Evolutionary conservation across 345 rosid species (phyloP).

Genomic region (Populus tremula): DNA sequence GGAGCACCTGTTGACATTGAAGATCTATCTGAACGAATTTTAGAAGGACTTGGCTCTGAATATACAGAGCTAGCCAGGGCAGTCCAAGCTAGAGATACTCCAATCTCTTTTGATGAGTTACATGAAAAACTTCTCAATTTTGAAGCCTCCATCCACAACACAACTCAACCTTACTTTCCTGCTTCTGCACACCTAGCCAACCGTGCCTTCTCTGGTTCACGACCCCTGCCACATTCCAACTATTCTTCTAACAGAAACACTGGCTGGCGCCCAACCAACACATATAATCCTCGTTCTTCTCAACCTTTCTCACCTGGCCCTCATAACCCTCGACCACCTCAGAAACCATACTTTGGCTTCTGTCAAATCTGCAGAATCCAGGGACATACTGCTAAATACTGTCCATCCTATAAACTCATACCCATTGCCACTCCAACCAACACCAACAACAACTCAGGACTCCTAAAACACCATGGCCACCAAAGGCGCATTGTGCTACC

Average conservation of each 20-base stretch:
- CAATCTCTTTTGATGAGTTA: neutral
- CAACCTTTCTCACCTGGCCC: no score
- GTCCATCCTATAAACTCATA: neutral
- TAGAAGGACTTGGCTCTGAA: neutral
- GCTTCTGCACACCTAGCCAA: no score
- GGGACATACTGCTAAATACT: neutral
- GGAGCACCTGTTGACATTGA: neutral
- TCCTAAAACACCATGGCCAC: no score
- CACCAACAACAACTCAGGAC: no score
- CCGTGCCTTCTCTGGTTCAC: no score
- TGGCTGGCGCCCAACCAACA: no score
- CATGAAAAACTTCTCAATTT: neutral
- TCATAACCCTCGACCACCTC: no score
- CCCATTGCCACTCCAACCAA: neutral
- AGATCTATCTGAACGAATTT: neutral
- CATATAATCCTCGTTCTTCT: no score
- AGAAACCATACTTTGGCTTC: neutral
- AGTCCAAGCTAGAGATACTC: neutral
- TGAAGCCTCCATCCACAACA: neutral
- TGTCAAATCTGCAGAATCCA: neutral
- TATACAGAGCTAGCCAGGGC: fast-evolving
- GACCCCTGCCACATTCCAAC: no score
- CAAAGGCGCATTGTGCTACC: no score
- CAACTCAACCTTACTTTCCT: no score
- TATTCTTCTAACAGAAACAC: no score